phyloP scores from a whole-genome alignment of 2,329 filamentous ascomycete species.

The Rhynchosporium agropyri region DNA sequence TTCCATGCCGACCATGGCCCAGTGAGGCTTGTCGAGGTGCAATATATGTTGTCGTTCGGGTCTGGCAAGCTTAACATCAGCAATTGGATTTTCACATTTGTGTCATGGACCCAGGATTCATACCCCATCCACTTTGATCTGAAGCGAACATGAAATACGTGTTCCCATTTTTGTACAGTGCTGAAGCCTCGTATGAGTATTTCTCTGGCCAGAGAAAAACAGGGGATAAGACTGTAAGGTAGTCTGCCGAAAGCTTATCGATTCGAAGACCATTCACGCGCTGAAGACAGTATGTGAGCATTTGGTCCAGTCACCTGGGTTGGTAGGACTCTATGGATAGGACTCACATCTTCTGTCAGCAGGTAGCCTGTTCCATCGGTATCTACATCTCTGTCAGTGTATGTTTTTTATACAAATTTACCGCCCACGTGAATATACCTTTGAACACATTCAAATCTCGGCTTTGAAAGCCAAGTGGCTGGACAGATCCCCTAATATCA shows the following conservation, averaged over 20 bases:
- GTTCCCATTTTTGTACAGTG: slow-evolving; percentile 60
- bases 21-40: slow-evolving; percentile 57
- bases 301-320: slow-evolving; percentile 36
- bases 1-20: slow-evolving; percentile 65
- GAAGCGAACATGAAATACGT: slow-evolving; percentile 69
- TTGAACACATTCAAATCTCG: slow-evolving; percentile 42
- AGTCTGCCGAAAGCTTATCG: slow-evolving; percentile 58
- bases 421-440: slow-evolving; percentile 25
- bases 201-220: slow-evolving; percentile 54
- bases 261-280: slow-evolving; percentile 61
- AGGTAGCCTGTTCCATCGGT: slow-evolving; percentile 63
- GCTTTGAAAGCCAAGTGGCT: slow-evolving; percentile 42
- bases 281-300: slow-evolving; percentile 48
- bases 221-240: slow-evolving; percentile 52
- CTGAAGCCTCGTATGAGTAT: slow-evolving; percentile 58
- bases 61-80: slow-evolving; percentile 18
- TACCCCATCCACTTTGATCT: slow-evolving; percentile 50
- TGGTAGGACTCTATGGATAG: not conserved
- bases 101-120: not conserved
- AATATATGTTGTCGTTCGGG: slow-evolving; percentile 67
- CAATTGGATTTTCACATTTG: not conserved
- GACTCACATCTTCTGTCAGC: slow-evolving; percentile 61
- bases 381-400: slow-evolving; percentile 48
- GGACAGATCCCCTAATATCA: slow-evolving; percentile 33
- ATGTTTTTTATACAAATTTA: not conserved